Percentiles rank a stretch among this genome's conserved stretches.
Conservation (phyloP, 2,329 filamentous ascomycete genomes). For the Calonectria pseudoreteaudii region DNA sequence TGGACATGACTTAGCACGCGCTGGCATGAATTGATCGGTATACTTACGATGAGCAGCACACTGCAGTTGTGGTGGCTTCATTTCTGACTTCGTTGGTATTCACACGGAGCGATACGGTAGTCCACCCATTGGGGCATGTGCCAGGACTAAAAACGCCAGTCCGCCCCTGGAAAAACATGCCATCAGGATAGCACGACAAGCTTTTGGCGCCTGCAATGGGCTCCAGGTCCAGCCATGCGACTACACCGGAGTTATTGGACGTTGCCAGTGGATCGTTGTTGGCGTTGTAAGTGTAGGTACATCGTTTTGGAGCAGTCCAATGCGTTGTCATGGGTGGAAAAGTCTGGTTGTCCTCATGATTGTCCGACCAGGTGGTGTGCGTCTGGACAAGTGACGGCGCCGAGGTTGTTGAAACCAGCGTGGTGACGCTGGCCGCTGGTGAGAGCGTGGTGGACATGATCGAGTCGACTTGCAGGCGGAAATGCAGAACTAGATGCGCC, state of each 20-base stretch:
- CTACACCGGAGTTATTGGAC: slow-evolving; percentile 42
- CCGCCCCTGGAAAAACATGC: slow-evolving; percentile 52
- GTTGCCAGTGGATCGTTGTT: slow-evolving; percentile 36
- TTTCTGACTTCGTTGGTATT: slow-evolving; percentile 43
- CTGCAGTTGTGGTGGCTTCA: slow-evolving; percentile 52
- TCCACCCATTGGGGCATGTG: slow-evolving; percentile 55
- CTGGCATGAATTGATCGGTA: not conserved
- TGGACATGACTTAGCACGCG: slow-evolving; percentile 37
- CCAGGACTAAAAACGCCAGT: slow-evolving; percentile 55
- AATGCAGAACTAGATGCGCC: slow-evolving; percentile 23
- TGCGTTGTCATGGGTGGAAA: slow-evolving; percentile 53
- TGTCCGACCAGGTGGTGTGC: slow-evolving; percentile 31
- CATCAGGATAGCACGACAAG: slow-evolving; percentile 54
- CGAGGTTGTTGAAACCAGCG: slow-evolving; percentile 33
- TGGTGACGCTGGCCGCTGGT: slow-evolving; percentile 31
- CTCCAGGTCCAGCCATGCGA: slow-evolving; percentile 53
- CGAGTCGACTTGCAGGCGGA: slow-evolving; percentile 11
- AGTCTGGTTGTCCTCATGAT: slow-evolving; percentile 34
- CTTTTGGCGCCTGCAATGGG: slow-evolving; percentile 51
- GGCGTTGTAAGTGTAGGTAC: slow-evolving; percentile 54
- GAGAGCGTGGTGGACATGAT: slow-evolving; percentile 27
- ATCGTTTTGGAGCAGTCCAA: slow-evolving; percentile 51
- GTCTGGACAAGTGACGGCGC: slow-evolving; percentile 26
- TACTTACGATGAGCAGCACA: slow-evolving; percentile 57
- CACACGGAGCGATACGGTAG: slow-evolving; percentile 49